Conservation (phyloP, 805 yeast species). For the Hanseniaspora taiwanica region DNA sequence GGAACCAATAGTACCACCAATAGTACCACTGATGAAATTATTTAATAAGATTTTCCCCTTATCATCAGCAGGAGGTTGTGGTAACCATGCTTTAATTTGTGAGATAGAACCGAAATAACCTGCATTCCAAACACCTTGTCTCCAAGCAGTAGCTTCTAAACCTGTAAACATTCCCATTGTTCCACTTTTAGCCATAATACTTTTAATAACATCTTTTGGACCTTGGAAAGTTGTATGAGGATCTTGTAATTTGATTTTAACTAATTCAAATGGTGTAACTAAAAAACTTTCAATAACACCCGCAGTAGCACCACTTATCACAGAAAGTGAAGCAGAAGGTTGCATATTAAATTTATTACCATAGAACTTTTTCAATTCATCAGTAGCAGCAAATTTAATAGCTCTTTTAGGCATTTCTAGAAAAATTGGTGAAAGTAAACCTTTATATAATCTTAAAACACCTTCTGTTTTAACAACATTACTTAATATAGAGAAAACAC, state of each 20-base stretch:
- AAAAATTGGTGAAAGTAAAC: conserved; percentile 87
- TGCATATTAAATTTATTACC: conserved; percentile 1
- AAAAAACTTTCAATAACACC: conserved; percentile 96
- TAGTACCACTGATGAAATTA: conserved; percentile 82
- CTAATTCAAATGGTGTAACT: conserved; percentile 94
- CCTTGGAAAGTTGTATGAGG: conserved; percentile 68
- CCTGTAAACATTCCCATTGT: conserved; percentile 68
- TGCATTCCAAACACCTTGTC: conserved; percentile 95
- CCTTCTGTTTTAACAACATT: conserved; percentile 87
- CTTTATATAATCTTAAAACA: conserved; percentile 69
- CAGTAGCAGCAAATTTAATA: conserved; percentile 95
- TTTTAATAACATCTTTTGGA: conserved; percentile 67
- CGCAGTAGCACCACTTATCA: conserved; percentile 94
- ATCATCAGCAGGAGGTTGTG: conserved; percentile 55
- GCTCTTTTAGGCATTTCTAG: conserved; percentile 99
- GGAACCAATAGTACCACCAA: conserved; percentile 98
- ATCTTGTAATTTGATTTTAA: conserved; percentile 92
- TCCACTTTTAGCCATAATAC: conserved; percentile 68
- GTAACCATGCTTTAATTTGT: conserved; percentile 71
- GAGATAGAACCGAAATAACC: conserved; percentile 94
- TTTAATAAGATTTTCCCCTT: conserved; percentile 23
- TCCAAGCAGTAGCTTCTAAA: conserved; percentile 92
- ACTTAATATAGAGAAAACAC: conserved; percentile 25
- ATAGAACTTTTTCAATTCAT: conserved; percentile 87
- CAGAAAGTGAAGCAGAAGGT: conserved; percentile 47